A percentile compares a stretch with the other conserved stretches of the same genome.
phyloP scores from a whole-genome alignment of 768 basidiomycete species.

The Termitomyces sp. region DNA sequence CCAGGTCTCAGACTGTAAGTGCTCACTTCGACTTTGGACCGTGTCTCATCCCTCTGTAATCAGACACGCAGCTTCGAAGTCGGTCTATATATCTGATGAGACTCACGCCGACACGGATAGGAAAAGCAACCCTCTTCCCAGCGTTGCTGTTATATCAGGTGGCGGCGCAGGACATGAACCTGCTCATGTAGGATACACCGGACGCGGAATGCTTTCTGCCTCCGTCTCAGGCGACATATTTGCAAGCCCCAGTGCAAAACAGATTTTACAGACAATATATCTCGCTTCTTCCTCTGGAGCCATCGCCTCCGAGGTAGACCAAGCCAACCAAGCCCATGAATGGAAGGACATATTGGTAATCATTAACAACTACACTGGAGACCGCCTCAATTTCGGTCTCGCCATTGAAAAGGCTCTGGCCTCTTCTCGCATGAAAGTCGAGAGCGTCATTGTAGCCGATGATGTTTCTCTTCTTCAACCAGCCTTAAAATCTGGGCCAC shows the following conservation, averaged over 20 bases:
- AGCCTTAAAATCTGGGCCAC: conserved; percentile 9
- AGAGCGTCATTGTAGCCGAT: conserved; percentile 50
- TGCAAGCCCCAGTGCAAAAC: conserved; percentile 58
- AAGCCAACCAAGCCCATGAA: background rate
- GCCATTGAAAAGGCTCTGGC: conserved; percentile 50
- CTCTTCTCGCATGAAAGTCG: conserved; percentile 28
- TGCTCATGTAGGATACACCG: conserved; percentile 54
- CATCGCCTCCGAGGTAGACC: background rate
- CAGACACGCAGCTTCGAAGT: conserved; percentile 34
- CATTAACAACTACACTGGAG: conserved; percentile 52
- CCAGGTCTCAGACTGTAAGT: conserved; percentile 36
- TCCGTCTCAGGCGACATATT: conserved; percentile 62
- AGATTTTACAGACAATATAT: conserved; percentile 47
- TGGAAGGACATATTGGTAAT: conserved; percentile 33
- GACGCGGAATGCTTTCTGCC: conserved; percentile 51
- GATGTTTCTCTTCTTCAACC: conserved; percentile 44
- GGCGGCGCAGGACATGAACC: conserved; percentile 61
- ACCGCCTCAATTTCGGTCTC: conserved; percentile 56
- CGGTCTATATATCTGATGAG: conserved; percentile 25
- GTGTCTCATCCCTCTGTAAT: background rate
- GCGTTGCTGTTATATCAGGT: conserved; percentile 42
- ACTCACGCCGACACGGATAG: conserved; percentile 10
- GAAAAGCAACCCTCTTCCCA: background rate
- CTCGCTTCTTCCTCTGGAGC: conserved; percentile 34
- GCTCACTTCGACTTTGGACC: background rate